These are phyloP conservation scores for Biscogniauxia sp. DNA, from an alignment of 2,329 filamentous ascomycete species.

Conservation along the genomic window DNA sequence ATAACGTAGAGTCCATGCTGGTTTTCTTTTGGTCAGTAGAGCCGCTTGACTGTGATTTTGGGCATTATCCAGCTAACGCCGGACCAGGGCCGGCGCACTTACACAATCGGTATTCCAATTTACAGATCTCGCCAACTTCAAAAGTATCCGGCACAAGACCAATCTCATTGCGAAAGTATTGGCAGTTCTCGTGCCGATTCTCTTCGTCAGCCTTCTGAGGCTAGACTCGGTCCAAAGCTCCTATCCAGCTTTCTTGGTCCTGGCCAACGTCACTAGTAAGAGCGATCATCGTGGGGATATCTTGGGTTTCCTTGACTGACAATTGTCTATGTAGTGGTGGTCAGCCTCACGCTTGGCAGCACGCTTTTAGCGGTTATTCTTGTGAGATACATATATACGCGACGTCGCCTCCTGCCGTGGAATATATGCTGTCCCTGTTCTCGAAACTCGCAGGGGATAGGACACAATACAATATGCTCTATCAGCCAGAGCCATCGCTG, in stretches of 20 bases:
- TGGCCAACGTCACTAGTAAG: constrained; percentile 39
- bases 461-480: constrained; percentile 13
- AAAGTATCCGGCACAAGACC: constrained; percentile 25
- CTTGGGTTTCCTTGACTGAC: neutral
- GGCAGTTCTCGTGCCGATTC: constrained; percentile 35
- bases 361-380: constrained; percentile 37
- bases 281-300: neutral
- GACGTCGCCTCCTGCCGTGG: constrained; percentile 30
- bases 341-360: constrained; percentile 33
- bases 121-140: constrained; percentile 26
- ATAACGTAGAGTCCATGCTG: constrained; percentile 48
- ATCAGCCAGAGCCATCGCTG: neutral
- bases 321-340: constrained; percentile 30
- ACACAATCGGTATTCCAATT: constrained; percentile 35
- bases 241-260: constrained; percentile 30
- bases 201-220: constrained; percentile 35
- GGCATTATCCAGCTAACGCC: neutral
- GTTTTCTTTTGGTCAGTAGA: constrained; percentile 43
- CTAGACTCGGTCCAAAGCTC: constrained; percentile 28
- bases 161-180: constrained; percentile 33
- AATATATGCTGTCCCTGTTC: constrained; percentile 27
- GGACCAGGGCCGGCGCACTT: constrained; percentile 36
- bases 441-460: constrained; percentile 20
- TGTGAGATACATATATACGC: constrained; percentile 38
- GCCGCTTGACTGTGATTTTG: neutral